Evolutionary conservation across 805 yeast genomes (phyloP), one percentile per base, ranked within the genome.

Genomic region (Ogataea henricii): DNA sequence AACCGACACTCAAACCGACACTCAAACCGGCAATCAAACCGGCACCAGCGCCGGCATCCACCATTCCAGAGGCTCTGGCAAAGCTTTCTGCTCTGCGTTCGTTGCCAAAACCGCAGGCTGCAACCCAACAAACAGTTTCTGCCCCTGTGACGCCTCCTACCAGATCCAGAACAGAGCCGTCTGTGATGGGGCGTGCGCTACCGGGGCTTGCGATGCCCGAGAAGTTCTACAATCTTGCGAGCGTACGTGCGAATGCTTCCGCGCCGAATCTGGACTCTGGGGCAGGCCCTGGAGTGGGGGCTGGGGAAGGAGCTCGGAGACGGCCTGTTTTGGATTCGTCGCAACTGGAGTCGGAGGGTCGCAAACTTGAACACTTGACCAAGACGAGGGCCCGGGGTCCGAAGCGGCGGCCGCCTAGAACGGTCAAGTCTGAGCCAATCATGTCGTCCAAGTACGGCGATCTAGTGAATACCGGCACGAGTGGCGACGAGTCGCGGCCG

Each of bases 311-410:
- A 1, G n/a, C 25, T 9, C 36, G 23, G 14, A 25, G 39, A n/a
- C 44, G 25, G 6, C 50, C 36, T 3, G 23, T 48, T 3, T 18
- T 54, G 20, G 62, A 58, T 25, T 44, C 52, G 16, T 49, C 58
- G 21, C 56, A 52, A 36, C 45, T 61, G 33, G 59, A 50, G 3
- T 47, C 55, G 30, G 55, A 54, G 40, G 55, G 61, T 0, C 62
- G 53, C 12, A 68, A 68, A 35, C 62, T 78, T 39, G 63, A 63
- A 0, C 82, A 79, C 58, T 61, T 74, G 2, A 78, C 70, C 38
- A 79, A 78, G 55, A 47, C 62, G 0, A 64, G 84, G 45, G 65
- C 81, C 14, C 73, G 67, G 46, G 84, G 84, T 0, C 84, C 84
- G 0, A 76, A 71, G 56, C 62, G 83, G 52, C 64, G 75, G 42